Conservation (phyloP, 768 basidiomycete genomes). For the Candolleomyces aberdarensis region DNA sequence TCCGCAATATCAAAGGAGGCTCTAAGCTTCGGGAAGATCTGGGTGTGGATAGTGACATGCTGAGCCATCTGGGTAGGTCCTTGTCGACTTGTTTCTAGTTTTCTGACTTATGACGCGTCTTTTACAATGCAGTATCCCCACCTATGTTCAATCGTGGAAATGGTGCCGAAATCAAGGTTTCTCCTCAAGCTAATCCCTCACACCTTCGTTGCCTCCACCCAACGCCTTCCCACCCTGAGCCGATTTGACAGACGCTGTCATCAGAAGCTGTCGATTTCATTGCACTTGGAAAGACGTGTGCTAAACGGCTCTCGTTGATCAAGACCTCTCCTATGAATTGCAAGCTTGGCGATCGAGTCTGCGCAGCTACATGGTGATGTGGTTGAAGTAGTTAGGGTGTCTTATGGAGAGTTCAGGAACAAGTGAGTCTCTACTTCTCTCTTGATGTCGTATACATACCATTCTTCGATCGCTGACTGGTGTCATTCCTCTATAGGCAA, state of each 20-base stretch:
- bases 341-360: conserved; percentile 62
- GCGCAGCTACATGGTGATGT: conserved; percentile 89
- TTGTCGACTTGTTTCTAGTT: neutral
- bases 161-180: conserved; percentile 57
- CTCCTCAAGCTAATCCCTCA: conserved; percentile 77
- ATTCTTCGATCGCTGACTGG: neutral
- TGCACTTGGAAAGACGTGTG: conserved; percentile 85
- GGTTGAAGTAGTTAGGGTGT: conserved; percentile 90
- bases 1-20: conserved; percentile 85
- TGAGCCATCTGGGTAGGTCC: conserved; percentile 68
- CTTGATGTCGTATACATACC: neutral
- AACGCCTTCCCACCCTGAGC: conserved; percentile 2
- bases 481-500: conserved; percentile 45
- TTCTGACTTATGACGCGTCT: neutral
- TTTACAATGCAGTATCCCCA: conserved; percentile 48
- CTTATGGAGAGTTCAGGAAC: conserved; percentile 84
- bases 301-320: conserved; percentile 82
- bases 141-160: conserved; percentile 58
- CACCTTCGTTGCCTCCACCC: conserved; percentile 39
- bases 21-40: conserved; percentile 65
- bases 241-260: neutral
- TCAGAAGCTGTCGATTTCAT: conserved; percentile 86
- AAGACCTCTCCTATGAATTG: conserved; percentile 57
- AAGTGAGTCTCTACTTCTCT: conserved; percentile 56
- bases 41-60: conserved; percentile 76